Evolutionary conservation across 192 early-diverging fungal genomes (phyloP).

Genomic region (Dimargaris cristalligena): DNA sequence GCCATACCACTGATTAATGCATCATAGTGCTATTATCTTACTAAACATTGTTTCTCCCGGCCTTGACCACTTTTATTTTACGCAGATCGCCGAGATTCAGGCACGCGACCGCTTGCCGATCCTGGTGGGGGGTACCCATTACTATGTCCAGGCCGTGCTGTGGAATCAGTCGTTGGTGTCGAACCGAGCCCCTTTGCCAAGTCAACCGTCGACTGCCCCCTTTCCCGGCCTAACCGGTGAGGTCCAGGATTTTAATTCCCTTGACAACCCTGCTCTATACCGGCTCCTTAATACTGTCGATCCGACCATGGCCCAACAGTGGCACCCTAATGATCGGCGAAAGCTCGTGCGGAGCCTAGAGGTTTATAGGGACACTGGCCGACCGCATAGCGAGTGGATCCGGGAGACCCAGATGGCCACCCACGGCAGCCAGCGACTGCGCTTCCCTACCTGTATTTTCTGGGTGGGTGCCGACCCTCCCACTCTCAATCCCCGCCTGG

Average conservation of each 20-base stretch:
- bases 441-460: constrained; percentile 59
- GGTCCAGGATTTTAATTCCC: constrained; percentile 10
- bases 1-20: no score
- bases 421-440: constrained; percentile 21
- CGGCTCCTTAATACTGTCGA: constrained; percentile 51
- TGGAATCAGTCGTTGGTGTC: constrained; percentile 48
- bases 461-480: constrained; percentile 70
- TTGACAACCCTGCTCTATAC: constrained; percentile 41
- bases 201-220: neutral
- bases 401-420: constrained; percentile 41
- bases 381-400: constrained; percentile 54
- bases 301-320: constrained; percentile 69
- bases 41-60: no score
- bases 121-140: constrained; percentile 90
- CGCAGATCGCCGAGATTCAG: constrained; percentile 65
- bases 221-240: constrained; percentile 12
- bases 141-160: constrained; percentile 85
- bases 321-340: constrained; percentile 78
- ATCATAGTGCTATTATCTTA: no score
- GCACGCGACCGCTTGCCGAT: constrained; percentile 53
- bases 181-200: constrained; percentile 13
- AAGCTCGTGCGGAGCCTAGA: constrained; percentile 76
- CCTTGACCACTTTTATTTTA: neutral
- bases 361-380: constrained; percentile 60
- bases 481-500: constrained; percentile 56